Percentiles rank a stretch among this genome's conserved stretches.
phyloP scores from a whole-genome alignment of 345 rosid genomes.

The Heritiera littoralis region DNA sequence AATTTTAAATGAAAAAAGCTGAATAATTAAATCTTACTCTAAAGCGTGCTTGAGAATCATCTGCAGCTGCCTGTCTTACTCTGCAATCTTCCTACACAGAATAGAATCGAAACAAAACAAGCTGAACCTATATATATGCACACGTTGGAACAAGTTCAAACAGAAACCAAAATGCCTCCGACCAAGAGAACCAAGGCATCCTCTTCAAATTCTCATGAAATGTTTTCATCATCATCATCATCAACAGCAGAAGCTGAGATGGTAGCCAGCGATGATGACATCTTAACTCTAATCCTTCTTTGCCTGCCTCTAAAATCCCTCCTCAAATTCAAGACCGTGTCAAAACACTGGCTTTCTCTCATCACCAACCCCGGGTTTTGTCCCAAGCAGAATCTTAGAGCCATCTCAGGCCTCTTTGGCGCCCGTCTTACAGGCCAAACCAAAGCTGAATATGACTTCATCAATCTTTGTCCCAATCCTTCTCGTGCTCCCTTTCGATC shows the following conservation, averaged over 20 bases:
- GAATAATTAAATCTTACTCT: too few relatives aligned
- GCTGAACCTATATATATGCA: neutral
- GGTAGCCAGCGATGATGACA: conserved; percentile 28
- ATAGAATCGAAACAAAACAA: neutral
- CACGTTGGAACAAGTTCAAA: neutral
- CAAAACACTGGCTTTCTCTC: conserved; percentile 39
- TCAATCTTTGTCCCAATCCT: conserved; percentile 20
- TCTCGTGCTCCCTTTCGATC: conserved; percentile 24
- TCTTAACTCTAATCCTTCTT: conserved; percentile 33
- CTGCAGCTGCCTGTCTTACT: neutral
- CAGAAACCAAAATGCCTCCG: neutral
- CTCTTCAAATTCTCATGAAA: neutral
- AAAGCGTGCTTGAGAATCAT: neutral
- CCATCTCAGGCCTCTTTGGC: conserved; percentile 23
- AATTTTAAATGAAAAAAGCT: too few relatives aligned
- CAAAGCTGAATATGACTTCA: conserved; percentile 13
- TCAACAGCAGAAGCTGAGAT: conserved; percentile 16
- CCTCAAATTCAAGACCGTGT: conserved; percentile 37
- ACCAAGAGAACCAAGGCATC: neutral
- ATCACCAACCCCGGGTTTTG: conserved; percentile 31
- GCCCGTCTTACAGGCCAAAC: neutral
- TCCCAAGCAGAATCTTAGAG: neutral
- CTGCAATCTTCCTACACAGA: neutral
- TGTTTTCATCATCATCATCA: conserved; percentile 19
- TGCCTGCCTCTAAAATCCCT: conserved; percentile 34